Evolutionary conservation across 805 yeast genomes (phyloP), one percentile per base, ranked within the genome.

Genomic region (Candida chauliodis): DNA sequence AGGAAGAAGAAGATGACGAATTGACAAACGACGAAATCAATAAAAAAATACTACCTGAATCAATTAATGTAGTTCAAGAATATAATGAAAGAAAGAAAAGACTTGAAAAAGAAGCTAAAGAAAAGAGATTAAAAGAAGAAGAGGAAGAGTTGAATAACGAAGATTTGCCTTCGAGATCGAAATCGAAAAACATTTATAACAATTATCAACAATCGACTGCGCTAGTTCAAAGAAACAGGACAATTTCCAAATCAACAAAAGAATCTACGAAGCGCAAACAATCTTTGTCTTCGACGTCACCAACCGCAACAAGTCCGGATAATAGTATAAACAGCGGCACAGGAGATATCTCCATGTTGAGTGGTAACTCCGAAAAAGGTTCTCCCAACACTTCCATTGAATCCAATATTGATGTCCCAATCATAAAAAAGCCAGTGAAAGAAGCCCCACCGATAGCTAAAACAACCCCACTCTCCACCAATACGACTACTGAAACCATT

Each of bases 181-280:
- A 53, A 34, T 53, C 63, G 36, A 57, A 52, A 37, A 59, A 56
- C 39, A 60, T 53, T 17, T 61, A 55, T 45, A 61, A 61, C 37
- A 58, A 58, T 40, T 61, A 61, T 40, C 65, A 56, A 34, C 67
- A 57, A 47, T 20, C 34, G 5, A 27, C 33, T 30, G 34, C 29
- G 8, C 18, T 35, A 18, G 28, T 27, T 18, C 28, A 29, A 25
- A 22, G 39, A 18, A 8, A 16, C 10, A 20, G 27, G 2, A 28
- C 34, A 3, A 11, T 21, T 7, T 10, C 21, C 34, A 22, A 24
- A 17, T 19, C 33, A 13, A 16, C 4, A 14, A 26, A 34, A 8
- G 30, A 22, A 13, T 14, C 20, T 23, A 17, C 37, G 20, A 13
- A 21, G 20, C 17, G 13, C 4, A 34, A 18, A 5, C 15, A 16